Conservation (phyloP, 2,329 filamentous ascomycete species). For the Epichloe gansuensis region DNA sequence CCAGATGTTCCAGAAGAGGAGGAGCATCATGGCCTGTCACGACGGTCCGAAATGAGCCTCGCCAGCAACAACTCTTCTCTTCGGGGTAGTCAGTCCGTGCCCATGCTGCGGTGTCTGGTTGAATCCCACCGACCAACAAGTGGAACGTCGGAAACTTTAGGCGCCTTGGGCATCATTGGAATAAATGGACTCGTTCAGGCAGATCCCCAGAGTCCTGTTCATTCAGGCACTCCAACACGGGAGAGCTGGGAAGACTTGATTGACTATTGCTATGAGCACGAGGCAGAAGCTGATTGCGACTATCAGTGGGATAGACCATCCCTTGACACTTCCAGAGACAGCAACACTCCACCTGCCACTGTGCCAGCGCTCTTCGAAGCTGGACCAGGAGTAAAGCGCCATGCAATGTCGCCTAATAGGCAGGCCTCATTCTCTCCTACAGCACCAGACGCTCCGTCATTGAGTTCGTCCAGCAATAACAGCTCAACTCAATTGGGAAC, state of each 20-base stretch:
- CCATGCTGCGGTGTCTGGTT: conserved; percentile 36
- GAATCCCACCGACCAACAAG: conserved; percentile 31
- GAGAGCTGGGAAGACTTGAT: conserved; percentile 58
- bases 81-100: conserved; percentile 43
- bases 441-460: conserved; percentile 30
- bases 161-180: conserved; percentile 28
- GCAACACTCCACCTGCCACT: conserved; percentile 11
- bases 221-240: conserved; percentile 10
- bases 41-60: conserved; percentile 31
- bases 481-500: conserved; percentile 23
- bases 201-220: conserved; percentile 16
- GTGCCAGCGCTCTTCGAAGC: conserved; percentile 15
- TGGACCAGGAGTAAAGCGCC: conserved; percentile 11
- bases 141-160: conserved; percentile 41
- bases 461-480: conserved; percentile 36
- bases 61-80: conserved; percentile 39
- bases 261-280: conserved; percentile 59
- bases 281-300: conserved; percentile 53
- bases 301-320: conserved; percentile 53
- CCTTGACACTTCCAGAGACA: conserved; percentile 26
- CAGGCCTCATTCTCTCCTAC: conserved; percentile 16
- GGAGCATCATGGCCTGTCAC: conserved; percentile 30
- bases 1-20: conserved; percentile 54
- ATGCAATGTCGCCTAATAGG: conserved; percentile 7
- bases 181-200: conserved; percentile 2